Percentiles rank a stretch among this genome's conserved stretches.
phyloP scores from a whole-genome alignment of 495 filamentous ascomycete genomes.

The Tetracladium setigerum region DNA sequence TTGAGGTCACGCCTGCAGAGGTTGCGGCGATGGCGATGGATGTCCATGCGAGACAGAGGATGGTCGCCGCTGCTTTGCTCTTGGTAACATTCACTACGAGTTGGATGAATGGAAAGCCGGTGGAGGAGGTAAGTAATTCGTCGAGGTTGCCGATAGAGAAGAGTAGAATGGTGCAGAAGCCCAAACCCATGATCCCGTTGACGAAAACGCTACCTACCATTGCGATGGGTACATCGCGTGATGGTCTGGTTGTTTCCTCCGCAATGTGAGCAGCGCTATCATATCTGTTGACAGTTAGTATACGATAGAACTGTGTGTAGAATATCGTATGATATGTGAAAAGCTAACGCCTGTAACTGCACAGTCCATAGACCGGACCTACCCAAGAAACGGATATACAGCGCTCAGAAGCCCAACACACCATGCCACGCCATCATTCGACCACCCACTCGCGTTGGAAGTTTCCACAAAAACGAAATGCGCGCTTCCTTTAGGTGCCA shows the following conservation, averaged over 20 bases:
- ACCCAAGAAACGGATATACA: slow-evolving; percentile 12
- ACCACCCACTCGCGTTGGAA: slow-evolving; percentile 34
- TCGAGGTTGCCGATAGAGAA: slow-evolving; percentile 37
- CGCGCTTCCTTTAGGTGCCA: slow-evolving; percentile 33
- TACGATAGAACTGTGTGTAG: too few species aligned
- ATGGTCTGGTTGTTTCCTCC: slow-evolving; percentile 38
- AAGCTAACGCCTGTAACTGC: too few species aligned
- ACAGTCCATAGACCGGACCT: slow-evolving; percentile 7
- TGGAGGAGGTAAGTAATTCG: slow-evolving; percentile 26
- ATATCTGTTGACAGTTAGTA: too few species aligned
- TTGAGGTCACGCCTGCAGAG: slow-evolving; percentile 33
- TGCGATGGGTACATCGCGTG: slow-evolving; percentile 32
- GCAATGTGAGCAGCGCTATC: slow-evolving; percentile 25
- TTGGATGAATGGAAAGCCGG: slow-evolving; percentile 41
- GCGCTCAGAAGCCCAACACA: slow-evolving; percentile 17
- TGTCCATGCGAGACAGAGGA: slow-evolving; percentile 28
- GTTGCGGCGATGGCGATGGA: slow-evolving; percentile 25
- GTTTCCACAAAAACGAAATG: slow-evolving; percentile 36
- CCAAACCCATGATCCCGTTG: slow-evolving; percentile 38
- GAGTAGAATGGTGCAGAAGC: slow-evolving; percentile 32
- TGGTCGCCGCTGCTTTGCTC: slow-evolving; percentile 26
- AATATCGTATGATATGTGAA: too few species aligned
- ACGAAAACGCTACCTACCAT: slow-evolving; percentile 36
- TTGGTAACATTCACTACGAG: slow-evolving; percentile 29
- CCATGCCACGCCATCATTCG: slow-evolving; percentile 32